A percentile compares a stretch with the other conserved stretches of the same genome.
These are phyloP conservation scores for Tillandsia fasciculata DNA, from an alignment of 176 grass and related monocot species.

Conservation along the genomic window DNA sequence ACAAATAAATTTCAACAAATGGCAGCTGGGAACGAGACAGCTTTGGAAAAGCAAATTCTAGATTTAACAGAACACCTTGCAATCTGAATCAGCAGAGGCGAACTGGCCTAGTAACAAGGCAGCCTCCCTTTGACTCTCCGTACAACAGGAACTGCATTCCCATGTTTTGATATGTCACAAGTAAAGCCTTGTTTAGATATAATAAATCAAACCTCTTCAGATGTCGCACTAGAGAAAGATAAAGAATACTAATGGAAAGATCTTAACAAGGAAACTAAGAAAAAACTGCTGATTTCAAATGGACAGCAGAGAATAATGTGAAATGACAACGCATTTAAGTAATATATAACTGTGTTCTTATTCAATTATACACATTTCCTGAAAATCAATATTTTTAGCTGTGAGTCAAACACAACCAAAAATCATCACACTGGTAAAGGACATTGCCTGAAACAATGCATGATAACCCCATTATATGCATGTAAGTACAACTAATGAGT, in stretches of 20 bases:
- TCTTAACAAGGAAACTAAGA: not conserved
- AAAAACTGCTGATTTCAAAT: not conserved
- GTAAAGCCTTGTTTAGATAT: not conserved
- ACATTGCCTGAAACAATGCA: no score
- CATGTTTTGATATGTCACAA: not conserved
- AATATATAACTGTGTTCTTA: no score
- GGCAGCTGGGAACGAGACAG: not conserved
- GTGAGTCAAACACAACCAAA: no score
- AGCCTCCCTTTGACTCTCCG: conserved; percentile 98
- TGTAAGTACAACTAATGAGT: no score
- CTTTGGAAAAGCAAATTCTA: no score
- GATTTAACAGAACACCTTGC: conserved; percentile 47
- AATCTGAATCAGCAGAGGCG: conserved; percentile 95
- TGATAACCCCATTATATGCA: no score
- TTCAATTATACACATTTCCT: no score
- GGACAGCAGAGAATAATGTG: not conserved
- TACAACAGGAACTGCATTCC: conserved; percentile 73
- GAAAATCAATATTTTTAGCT: no score
- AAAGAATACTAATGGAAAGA: not conserved
- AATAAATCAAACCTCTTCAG: not conserved
- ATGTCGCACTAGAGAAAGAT: not conserved
- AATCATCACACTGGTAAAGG: no score
- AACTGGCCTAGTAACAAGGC: conserved; percentile 96
- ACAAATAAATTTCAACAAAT: conserved; percentile 15
- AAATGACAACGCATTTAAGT: no score